These are phyloP conservation scores for Vigna reflexopilosa DNA, from an alignment of 306 rosid species.

Conservation along the genomic window DNA sequence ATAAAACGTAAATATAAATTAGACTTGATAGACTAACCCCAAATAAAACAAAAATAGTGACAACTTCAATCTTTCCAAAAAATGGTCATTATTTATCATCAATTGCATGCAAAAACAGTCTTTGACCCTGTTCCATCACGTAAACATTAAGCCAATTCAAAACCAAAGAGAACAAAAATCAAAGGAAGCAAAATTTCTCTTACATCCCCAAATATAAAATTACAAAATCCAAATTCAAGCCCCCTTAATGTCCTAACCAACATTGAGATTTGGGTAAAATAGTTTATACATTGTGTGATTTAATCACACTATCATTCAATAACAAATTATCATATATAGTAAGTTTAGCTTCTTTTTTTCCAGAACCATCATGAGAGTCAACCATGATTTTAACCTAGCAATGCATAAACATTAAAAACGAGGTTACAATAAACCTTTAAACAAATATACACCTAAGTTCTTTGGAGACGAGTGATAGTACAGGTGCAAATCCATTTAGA, in stretches of 20 bases:
- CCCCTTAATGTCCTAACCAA: not conserved
- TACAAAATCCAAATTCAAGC: not conserved
- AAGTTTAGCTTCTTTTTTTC: too few relatives aligned
- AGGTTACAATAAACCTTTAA: not conserved
- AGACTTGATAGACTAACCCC: not conserved
- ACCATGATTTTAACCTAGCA: not conserved
- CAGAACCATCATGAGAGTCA: too few relatives aligned
- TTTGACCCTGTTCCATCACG: not conserved
- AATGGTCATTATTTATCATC: not conserved
- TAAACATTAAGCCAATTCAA: not conserved
- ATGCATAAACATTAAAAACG: not conserved
- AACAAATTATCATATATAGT: too few relatives aligned
- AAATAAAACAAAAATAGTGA: too few relatives aligned
- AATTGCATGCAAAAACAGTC: slow-evolving; percentile 6
- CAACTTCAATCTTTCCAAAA: slow-evolving; percentile 4
- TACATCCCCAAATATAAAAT: too few relatives aligned
- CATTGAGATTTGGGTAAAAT: not conserved
- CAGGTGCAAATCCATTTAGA: not conserved
- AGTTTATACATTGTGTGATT: too few relatives aligned
- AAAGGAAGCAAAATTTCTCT: not conserved
- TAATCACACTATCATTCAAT: too few relatives aligned
- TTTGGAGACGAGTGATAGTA: not conserved
- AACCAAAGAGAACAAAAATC: not conserved
- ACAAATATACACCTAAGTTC: not conserved
- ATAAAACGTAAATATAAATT: slow-evolving; percentile 16